phyloP scores from a whole-genome alignment of 1,284 basidiomycete species.

The Pholiota adiposa region DNA sequence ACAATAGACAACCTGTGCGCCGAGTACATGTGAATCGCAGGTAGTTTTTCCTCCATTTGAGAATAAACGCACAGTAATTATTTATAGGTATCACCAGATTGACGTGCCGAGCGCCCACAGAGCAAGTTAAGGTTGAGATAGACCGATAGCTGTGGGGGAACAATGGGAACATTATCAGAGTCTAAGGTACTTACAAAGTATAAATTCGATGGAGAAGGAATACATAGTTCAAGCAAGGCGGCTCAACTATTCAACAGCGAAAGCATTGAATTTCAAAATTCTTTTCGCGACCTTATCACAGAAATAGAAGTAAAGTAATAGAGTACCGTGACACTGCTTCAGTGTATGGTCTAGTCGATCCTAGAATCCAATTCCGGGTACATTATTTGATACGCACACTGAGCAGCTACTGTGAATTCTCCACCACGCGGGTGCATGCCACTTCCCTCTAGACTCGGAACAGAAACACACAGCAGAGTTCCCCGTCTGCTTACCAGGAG shows the following conservation, averaged over 20 bases:
- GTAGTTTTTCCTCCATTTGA: background rate
- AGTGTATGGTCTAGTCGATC: too few species aligned
- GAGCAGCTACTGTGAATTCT: background rate
- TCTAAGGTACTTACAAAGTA: too few species aligned
- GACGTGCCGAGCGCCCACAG: background rate
- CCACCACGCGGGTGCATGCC: background rate
- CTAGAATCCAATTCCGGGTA: background rate
- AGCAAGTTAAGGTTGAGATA: background rate
- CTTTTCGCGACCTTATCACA: too few species aligned
- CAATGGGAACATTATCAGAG: background rate
- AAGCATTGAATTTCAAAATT: too few species aligned
- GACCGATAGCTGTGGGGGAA: background rate
- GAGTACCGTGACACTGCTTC: too few species aligned
- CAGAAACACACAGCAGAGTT: background rate
- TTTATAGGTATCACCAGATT: background rate
- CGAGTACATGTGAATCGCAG: background rate
- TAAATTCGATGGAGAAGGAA: too few species aligned
- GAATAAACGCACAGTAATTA: background rate
- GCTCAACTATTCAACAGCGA: too few species aligned
- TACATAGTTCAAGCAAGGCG: too few species aligned
- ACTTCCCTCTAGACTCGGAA: background rate
- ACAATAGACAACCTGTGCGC: background rate
- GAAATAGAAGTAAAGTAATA: too few species aligned
- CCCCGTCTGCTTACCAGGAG: background rate
- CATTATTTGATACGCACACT: background rate